Conservation (phyloP, 805 yeast species). For the Candida methanosorbosa region DNA sequence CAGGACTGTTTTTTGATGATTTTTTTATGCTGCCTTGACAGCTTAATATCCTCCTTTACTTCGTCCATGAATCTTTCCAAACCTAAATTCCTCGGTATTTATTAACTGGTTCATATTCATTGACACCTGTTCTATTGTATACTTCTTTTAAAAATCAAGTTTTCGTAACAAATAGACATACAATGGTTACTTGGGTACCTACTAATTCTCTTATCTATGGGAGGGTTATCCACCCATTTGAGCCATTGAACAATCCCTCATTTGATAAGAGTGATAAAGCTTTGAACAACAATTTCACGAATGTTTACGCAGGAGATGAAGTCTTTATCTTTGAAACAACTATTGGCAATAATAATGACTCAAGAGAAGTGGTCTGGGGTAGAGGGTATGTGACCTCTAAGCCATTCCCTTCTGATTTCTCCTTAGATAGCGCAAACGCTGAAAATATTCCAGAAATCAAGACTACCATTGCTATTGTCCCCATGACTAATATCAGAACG, state of each 20-base stretch:
- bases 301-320: constrained; percentile 71
- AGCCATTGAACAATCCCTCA: constrained; percentile 33
- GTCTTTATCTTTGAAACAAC: constrained; percentile 59
- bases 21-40: too few species aligned
- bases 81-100: too few species aligned
- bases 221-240: constrained; percentile 31
- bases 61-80: too few species aligned
- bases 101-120: too few species aligned
- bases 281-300: constrained; percentile 21
- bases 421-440: constrained; percentile 49
- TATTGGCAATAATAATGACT: constrained; percentile 33
- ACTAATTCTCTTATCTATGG: constrained; percentile 37
- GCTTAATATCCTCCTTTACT: too few species aligned
- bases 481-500: constrained; percentile 43
- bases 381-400: constrained; percentile 65
- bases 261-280: constrained; percentile 5
- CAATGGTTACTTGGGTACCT: constrained; percentile 49
- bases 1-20: too few species aligned
- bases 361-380: too few species aligned
- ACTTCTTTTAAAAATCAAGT: too few species aligned
- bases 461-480: constrained; percentile 49
- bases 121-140: too few species aligned
- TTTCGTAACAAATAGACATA: constrained; percentile 5
- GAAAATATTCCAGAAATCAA: constrained; percentile 55
- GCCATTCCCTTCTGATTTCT: constrained; percentile 64